Percentiles rank a stretch among this genome's conserved stretches.
These are phyloP conservation scores for Solanum tarijense DNA, from an alignment of 257 asterid species.

Conservation along the genomic window DNA sequence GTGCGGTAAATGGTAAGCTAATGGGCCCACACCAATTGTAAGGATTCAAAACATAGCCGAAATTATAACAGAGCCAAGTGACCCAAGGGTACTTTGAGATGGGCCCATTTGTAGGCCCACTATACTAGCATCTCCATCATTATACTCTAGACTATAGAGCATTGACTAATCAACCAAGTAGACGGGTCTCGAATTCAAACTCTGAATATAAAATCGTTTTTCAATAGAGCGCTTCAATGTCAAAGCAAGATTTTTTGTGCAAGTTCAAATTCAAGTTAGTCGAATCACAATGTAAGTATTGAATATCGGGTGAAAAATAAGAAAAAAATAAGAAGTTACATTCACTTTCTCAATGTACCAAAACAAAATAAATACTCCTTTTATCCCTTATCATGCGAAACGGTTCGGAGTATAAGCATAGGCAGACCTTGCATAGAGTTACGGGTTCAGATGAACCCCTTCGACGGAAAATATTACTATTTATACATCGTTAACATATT, in stretches of 20 bases:
- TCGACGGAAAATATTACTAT: no score
- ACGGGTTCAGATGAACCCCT: no score
- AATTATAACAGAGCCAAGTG: neutral
- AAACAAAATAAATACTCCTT: neutral
- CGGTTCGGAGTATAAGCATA: neutral
- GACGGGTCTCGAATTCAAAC: neutral
- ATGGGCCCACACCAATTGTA: neutral
- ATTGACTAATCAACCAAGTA: neutral
- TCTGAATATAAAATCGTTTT: neutral
- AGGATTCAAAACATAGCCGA: neutral
- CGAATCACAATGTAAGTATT: fast-evolving
- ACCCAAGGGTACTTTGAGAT: neutral
- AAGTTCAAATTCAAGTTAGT: neutral
- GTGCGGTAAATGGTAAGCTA: neutral
- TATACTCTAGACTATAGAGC: neutral
- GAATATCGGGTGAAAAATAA: neutral
- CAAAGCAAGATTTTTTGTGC: neutral
- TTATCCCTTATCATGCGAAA: neutral
- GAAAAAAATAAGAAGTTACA: neutral
- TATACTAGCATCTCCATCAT: neutral
- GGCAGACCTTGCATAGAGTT: no score
- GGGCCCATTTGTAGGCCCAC: neutral
- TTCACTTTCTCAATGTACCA: neutral
- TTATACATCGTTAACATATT: no score
- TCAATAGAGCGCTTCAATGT: neutral